phyloP scores from a whole-genome alignment of 2,329 filamentous ascomycete genomes.

The Lasiodiplodia theobromae region DNA sequence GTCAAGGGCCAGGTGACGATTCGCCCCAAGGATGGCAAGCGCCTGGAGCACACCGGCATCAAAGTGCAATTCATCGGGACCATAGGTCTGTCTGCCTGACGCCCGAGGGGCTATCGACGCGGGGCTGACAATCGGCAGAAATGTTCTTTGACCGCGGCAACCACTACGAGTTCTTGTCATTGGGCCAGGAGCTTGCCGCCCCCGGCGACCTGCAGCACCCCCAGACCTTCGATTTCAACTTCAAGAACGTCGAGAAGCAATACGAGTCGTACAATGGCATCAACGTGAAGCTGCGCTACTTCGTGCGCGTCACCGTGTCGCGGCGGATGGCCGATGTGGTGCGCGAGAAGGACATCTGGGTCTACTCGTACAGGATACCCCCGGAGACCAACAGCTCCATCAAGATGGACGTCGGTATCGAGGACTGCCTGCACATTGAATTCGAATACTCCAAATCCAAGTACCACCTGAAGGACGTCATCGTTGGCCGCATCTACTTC shows the following conservation, averaged over 20 bases:
- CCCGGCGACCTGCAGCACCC: conserved; percentile 98
- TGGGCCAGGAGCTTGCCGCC: conserved; percentile 95
- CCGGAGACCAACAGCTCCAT: conserved; percentile 98
- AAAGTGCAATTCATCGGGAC: conserved; percentile 99
- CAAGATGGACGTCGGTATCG: conserved; percentile 99
- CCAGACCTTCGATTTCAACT: conserved; percentile 99
- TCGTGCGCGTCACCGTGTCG: conserved; percentile 94
- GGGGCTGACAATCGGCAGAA: conserved; percentile 61
- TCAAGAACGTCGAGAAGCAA: conserved; percentile 99
- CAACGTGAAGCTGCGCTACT: conserved; percentile 99
- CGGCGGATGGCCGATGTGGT: conserved; percentile 97
- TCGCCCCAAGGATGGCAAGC: conserved; percentile 95
- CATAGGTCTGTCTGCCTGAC: conserved; percentile 68
- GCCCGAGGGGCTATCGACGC: not conserved
- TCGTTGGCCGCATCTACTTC: conserved; percentile 98
- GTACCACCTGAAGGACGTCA: conserved; percentile 99
- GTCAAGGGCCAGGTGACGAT: conserved; percentile 97
- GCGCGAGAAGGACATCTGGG: conserved; percentile 99
- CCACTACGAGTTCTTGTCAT: conserved; percentile 97
- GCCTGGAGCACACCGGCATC: conserved; percentile 97
- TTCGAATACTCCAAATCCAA: conserved; percentile 99
- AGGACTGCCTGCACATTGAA: conserved; percentile 98
- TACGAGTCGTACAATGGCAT: conserved; percentile 99
- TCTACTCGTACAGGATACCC: conserved; percentile 97
- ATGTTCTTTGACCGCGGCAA: conserved; percentile 99